phyloP scores from a whole-genome alignment of 2,329 filamentous ascomycete species.

The Penicillium palitans region DNA sequence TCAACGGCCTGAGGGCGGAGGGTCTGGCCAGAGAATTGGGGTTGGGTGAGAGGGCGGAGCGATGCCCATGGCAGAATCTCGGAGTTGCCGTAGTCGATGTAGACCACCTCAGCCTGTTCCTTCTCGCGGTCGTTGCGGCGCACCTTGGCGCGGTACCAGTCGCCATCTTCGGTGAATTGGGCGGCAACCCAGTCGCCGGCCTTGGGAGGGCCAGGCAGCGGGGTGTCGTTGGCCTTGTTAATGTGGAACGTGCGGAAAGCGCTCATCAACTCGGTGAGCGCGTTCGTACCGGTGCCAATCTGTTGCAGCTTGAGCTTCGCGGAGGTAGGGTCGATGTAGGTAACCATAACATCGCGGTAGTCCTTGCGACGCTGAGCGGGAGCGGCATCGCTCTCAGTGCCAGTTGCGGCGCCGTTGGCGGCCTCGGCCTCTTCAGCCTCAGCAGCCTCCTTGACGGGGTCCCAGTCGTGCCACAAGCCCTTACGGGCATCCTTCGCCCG shows the following conservation, averaged over 20 bases:
- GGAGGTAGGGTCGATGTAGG: slow-evolving; percentile 75
- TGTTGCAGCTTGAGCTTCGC: slow-evolving; percentile 89
- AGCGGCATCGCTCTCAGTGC: slow-evolving; percentile 56
- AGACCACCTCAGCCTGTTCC: slow-evolving; percentile 86
- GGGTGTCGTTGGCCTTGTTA: slow-evolving; percentile 74
- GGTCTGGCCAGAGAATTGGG: slow-evolving; percentile 76
- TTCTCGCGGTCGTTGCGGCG: slow-evolving; percentile 88
- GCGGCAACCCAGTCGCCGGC: slow-evolving; percentile 88
- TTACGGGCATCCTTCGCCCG: slow-evolving; percentile 85
- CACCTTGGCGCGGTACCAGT: slow-evolving; percentile 93
- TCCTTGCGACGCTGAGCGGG: slow-evolving; percentile 67
- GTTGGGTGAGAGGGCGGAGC: slow-evolving; percentile 75
- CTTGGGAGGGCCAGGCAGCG: slow-evolving; percentile 76
- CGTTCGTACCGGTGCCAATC: slow-evolving; percentile 79
- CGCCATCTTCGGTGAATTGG: slow-evolving; percentile 81
- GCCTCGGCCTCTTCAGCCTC: slow-evolving; percentile 53
- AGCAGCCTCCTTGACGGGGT: slow-evolving; percentile 79
- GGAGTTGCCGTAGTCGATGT: slow-evolving; percentile 94
- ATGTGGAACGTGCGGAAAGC: slow-evolving; percentile 90
- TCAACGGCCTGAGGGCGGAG: slow-evolving; percentile 86
- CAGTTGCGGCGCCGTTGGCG: slow-evolving; percentile 53
- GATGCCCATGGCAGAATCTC: slow-evolving; percentile 83
- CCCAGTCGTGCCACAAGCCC: slow-evolving; percentile 91
- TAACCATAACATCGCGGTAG: slow-evolving; percentile 91
- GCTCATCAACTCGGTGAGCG: slow-evolving; percentile 83